A percentile compares a stretch with the other conserved stretches of the same genome.
Evolutionary conservation across 257 asterid species (phyloP).

Genomic region (Pogostemon cablin): DNA sequence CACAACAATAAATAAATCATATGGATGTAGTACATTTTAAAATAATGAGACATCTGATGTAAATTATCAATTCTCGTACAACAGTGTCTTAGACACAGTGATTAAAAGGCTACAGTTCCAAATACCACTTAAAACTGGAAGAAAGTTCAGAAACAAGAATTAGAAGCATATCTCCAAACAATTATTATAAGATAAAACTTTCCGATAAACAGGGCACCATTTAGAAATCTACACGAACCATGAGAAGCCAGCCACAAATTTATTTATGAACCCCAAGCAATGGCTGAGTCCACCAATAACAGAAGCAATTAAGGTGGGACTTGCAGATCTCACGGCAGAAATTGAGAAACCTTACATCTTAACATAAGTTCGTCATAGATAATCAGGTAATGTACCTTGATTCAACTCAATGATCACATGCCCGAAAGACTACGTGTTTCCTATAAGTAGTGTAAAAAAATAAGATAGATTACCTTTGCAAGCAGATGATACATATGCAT

Average conservation of each 20-base stretch:
- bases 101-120: not conserved
- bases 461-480: not conserved
- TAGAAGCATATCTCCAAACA: not conserved
- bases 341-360: not conserved
- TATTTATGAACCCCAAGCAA: not conserved
- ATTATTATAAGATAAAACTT: not conserved
- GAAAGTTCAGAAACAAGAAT: not conserved
- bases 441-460: not conserved
- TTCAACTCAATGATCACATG: not conserved
- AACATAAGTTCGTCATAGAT: too few species aligned
- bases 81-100: not conserved
- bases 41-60: constrained; percentile 6
- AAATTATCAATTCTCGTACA: not conserved
- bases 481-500: too few species aligned
- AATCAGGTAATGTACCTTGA: too few species aligned
- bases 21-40: not conserved
- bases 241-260: not conserved
- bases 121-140: not conserved
- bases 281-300: not conserved
- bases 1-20: constrained; percentile 16
- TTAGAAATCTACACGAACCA: not conserved
- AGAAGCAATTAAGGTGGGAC: not conserved
- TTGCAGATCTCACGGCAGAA: too few species aligned
- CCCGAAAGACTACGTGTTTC: not conserved
- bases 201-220: not conserved